Evolutionary conservation across 108 stramenopile genomes (phyloP).

Genomic region (Nannochloropsis gaditana): DNA sequence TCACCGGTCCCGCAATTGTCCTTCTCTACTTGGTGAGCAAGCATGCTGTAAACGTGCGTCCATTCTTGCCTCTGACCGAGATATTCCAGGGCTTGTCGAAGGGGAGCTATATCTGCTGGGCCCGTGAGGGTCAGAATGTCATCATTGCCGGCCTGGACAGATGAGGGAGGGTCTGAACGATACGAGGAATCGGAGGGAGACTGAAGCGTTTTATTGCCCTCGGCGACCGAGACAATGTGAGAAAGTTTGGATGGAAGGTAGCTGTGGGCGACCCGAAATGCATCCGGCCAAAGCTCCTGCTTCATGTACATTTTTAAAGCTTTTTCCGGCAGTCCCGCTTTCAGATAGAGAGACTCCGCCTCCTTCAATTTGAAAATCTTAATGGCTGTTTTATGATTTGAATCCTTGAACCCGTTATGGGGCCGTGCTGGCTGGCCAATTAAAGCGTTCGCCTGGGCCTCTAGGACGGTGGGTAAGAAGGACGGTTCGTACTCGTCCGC

Average conservation of each 20-base stretch:
- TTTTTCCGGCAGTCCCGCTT: conserved; percentile 58
- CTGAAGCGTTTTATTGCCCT: neutral
- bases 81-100: neutral
- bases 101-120: neutral
- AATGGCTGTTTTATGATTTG: neutral
- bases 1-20: neutral
- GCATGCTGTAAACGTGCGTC: conserved; percentile 7
- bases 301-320: conserved; percentile 59
- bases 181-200: neutral
- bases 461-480: conserved; percentile 54
- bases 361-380: conserved; percentile 35
- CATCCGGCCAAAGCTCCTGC: conserved; percentile 56
- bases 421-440: neutral
- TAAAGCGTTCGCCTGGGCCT: conserved; percentile 52
- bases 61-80: neutral
- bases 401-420: neutral
- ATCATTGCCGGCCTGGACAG: neutral
- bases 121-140: neutral
- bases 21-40: neutral
- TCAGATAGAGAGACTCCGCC: conserved; percentile 58
- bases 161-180: neutral
- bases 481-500: conserved; percentile 60
- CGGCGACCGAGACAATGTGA: neutral
- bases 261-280: conserved; percentile 53
- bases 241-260: conserved; percentile 56